phyloP scores from a whole-genome alignment of 495 filamentous ascomycete species.

The Xylaria palmicola region DNA sequence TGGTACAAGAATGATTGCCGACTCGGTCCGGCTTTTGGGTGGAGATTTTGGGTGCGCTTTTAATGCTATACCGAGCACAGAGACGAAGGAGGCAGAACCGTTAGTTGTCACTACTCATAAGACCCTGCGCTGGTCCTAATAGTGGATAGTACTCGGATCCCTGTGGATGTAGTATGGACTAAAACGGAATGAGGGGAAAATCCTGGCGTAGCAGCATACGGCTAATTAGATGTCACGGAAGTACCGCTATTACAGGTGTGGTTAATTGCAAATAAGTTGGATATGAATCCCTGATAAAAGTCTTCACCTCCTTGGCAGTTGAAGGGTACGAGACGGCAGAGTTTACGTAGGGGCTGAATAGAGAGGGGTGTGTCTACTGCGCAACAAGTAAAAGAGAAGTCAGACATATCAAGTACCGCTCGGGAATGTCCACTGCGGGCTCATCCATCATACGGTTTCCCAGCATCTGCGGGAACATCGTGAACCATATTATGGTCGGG shows the following conservation, averaged over 20 bases:
- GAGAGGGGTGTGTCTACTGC: not conserved
- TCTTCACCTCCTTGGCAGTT: not conserved
- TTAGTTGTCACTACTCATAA: too few relatives aligned
- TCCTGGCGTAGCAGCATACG: not conserved
- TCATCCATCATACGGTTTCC: not conserved
- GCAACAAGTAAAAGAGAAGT: not conserved
- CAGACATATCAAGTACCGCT: not conserved
- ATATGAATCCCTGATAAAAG: not conserved
- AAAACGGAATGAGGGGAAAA: slow-evolving; percentile 9
- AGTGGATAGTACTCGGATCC: too few relatives aligned
- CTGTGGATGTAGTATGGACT: too few relatives aligned
- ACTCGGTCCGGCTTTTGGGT: too few relatives aligned
- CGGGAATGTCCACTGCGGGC: not conserved
- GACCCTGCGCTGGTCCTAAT: too few relatives aligned
- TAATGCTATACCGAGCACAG: too few relatives aligned
- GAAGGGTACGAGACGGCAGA: not conserved
- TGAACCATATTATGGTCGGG: slow-evolving; percentile 1
- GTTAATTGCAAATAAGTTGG: slow-evolving; percentile 9
- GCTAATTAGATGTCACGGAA: slow-evolving; percentile 7
- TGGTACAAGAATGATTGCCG: too few relatives aligned
- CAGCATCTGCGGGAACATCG: not conserved
- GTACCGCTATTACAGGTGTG: not conserved
- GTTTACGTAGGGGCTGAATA: not conserved
- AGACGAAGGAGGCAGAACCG: too few relatives aligned
- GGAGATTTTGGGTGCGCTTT: too few relatives aligned